Conservation (phyloP, 1,284 basidiomycete species). For the Trichosporon sp. region DNA sequence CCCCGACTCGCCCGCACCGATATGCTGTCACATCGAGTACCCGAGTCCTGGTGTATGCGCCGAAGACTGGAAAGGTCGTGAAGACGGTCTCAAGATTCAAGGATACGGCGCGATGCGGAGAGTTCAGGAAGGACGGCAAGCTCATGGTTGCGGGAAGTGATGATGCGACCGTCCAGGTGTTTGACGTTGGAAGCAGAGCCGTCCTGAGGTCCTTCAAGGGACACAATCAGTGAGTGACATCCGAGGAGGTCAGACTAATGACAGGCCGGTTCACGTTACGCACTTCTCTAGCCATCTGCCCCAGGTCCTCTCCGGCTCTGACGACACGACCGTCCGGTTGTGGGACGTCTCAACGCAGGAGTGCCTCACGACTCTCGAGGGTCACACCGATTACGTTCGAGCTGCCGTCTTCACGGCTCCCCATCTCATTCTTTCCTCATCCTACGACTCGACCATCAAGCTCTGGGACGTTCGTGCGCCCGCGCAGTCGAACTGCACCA, state of each 20-base stretch:
- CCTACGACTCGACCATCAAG: slow-evolving; percentile 87
- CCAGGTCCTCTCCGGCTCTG: slow-evolving; percentile 87
- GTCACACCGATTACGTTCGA: slow-evolving; percentile 93
- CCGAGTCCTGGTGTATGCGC: slow-evolving; percentile 91
- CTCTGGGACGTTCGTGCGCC: slow-evolving; percentile 72
- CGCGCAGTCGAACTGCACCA: slow-evolving; percentile 50
- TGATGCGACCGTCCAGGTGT: slow-evolving; percentile 89
- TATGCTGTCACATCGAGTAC: slow-evolving; percentile 95
- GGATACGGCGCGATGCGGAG: slow-evolving; percentile 82
- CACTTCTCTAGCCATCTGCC: slow-evolving; percentile 81
- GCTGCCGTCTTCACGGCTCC: slow-evolving; percentile 82
- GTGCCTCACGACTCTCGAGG: slow-evolving; percentile 67
- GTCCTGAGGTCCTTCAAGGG: slow-evolving; percentile 86
- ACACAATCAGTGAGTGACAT: slow-evolving; percentile 76
- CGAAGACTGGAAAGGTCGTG: slow-evolving; percentile 86
- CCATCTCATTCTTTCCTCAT: slow-evolving; percentile 80
- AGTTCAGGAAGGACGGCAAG: slow-evolving; percentile 87
- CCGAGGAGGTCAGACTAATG: slow-evolving; percentile 1
- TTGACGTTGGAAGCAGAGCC: slow-evolving; percentile 90
- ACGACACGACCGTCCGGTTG: slow-evolving; percentile 87
- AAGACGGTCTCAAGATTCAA: slow-evolving; percentile 97
- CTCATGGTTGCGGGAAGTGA: slow-evolving; percentile 93
- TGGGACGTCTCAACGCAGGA: slow-evolving; percentile 94
- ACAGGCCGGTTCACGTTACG: slow-evolving; percentile 79
- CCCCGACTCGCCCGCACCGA: slow-evolving; percentile 73